These are phyloP conservation scores for Chytridiales sp. DNA, from an alignment of 371 early-diverging fungal species.

Conservation along the genomic window DNA sequence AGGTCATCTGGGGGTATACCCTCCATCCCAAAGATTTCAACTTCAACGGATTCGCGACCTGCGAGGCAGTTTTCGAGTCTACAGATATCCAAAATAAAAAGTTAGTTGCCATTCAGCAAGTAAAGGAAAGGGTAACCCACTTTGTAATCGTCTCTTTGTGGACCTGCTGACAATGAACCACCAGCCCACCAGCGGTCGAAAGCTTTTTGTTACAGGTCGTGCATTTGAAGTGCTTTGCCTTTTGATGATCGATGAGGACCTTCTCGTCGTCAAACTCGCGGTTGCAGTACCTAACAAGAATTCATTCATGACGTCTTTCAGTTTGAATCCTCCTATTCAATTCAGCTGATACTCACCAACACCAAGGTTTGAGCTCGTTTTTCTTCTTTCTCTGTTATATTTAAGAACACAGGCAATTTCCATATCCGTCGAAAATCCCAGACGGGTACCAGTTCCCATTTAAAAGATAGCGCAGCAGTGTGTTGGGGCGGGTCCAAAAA, in stretches of 20 bases:
- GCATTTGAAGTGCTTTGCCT: slow-evolving; percentile 94
- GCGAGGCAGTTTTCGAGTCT: slow-evolving; percentile 86
- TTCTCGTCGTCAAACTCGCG: slow-evolving; percentile 95
- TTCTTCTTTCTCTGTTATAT: slow-evolving; percentile 53
- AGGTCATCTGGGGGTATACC: slow-evolving; percentile 87
- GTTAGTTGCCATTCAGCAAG: background rate
- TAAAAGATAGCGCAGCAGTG: no score
- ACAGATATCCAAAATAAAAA: slow-evolving; percentile 5
- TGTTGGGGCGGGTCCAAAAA: no score
- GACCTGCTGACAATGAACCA: slow-evolving; percentile 86
- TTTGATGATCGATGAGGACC: slow-evolving; percentile 87
- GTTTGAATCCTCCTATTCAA: background rate
- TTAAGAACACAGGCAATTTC: background rate
- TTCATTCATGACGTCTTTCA: background rate
- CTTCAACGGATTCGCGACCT: slow-evolving; percentile 80
- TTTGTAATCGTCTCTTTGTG: slow-evolving; percentile 83
- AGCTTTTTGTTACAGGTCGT: slow-evolving; percentile 77
- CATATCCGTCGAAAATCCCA: slow-evolving; percentile 2
- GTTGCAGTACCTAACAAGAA: slow-evolving; percentile 84
- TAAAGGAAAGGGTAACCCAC: slow-evolving; percentile 46
- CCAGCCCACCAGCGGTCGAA: slow-evolving; percentile 90
- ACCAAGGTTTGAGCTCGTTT: slow-evolving; percentile 70
- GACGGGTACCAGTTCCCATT: no score
- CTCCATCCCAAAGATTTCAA: slow-evolving; percentile 94
- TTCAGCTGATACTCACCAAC: slow-evolving; percentile 56